Base-by-base conservation (phyloP, 306 rosid genomes). In the Quercus robur region DNA sequence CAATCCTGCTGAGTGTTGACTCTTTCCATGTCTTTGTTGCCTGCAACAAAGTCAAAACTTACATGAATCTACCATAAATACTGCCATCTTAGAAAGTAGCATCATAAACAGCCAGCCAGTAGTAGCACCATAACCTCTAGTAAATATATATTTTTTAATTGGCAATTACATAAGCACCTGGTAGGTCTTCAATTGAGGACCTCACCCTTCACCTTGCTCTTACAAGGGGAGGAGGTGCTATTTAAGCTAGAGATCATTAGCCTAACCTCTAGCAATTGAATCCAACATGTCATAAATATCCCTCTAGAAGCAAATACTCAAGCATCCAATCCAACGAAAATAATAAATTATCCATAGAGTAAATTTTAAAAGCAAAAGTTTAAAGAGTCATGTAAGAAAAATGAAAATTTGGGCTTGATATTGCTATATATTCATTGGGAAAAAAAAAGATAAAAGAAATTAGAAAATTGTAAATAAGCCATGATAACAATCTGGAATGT, bases 1-100 rank as follows among this genome's bases (percentile, higher is more conserved):
- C 97, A 84, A 95, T 95, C 90, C 77, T 90, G 86, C 81, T 93
- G 61, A 91, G 91, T 63, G 99, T 95, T 28, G 99, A 93, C 79
- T 95, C 98, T 79, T 90, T 88, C 99, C 99, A 95, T 46, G 91
- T 83, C 87, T 93, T 95, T 31, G 86, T 88, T 38, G 89, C 96
- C 99, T 93, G 87, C 46, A 75, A 71, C 61, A 85, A 52, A 76
- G 74, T 71, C 74, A 31, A 73, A 74, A 67, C 71, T 70, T 80
- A 83, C 26, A 8, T 62, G 52, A 35, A 46, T 75, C 71, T 73
- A 77, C 61, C n/a, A 79, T 68, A 51, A 77, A 55, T 76, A 51
- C 31, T 73, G 80, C 79, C 74, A 49, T 56, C 78, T 72, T 70
- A 81, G 70, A 81, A 71, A 78, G 55, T 18, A 68, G 20, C 13